phyloP scores from a whole-genome alignment of 108 stramenopile species.

The Skeletonema costatum region DNA sequence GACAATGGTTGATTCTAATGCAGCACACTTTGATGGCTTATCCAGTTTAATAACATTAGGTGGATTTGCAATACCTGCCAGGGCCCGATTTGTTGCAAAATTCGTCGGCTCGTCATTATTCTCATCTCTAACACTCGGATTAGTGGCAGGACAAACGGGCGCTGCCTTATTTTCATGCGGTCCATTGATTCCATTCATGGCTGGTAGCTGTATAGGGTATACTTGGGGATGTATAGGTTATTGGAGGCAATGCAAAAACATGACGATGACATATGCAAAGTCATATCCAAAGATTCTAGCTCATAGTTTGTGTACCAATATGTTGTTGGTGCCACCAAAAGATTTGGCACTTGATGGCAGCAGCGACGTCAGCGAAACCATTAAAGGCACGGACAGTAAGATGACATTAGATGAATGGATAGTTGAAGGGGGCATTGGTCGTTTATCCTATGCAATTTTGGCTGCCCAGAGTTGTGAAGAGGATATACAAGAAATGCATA shows the following conservation, averaged over 20 bases:
- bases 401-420: slow-evolving; percentile 46
- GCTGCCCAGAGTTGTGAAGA: slow-evolving; percentile 39
- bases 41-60: slow-evolving; percentile 25
- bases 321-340: slow-evolving; percentile 3
- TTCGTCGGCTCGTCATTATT: slow-evolving; percentile 12
- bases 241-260: slow-evolving; percentile 11
- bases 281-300: slow-evolving; percentile 41
- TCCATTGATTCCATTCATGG: slow-evolving; percentile 50
- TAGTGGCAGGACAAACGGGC: slow-evolving; percentile 37
- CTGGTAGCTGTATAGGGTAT: slow-evolving; percentile 45
- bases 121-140: slow-evolving; percentile 31
- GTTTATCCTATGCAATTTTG: slow-evolving; percentile 33
- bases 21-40: slow-evolving; percentile 36
- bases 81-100: slow-evolving; percentile 48
- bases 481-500: slow-evolving; percentile 31
- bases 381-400: neutral
- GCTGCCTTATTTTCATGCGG: slow-evolving; percentile 21
- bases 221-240: slow-evolving; percentile 29
- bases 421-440: slow-evolving; percentile 24
- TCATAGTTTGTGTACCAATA: slow-evolving; percentile 21
- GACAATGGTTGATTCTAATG: slow-evolving; percentile 5
- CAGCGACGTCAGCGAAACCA: neutral
- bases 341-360: neutral
- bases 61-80: slow-evolving; percentile 34
- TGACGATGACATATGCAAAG: slow-evolving; percentile 15